Evolutionary conservation across 164 flowering plant genomes (phyloP).

Genomic region (Vitis rotundifolia): DNA sequence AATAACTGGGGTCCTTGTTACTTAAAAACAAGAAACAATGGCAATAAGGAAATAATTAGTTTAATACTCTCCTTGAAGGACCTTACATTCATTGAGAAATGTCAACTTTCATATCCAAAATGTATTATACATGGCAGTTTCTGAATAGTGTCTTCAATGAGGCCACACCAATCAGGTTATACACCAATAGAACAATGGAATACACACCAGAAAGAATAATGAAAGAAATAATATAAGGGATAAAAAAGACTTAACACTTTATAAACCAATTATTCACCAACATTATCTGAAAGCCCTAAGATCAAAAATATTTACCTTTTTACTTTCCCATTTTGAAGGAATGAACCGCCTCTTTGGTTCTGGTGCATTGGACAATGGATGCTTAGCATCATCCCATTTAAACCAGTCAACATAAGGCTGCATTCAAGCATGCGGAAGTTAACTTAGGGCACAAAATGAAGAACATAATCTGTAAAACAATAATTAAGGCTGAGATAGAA

Average conservation of each 20-base stretch:
- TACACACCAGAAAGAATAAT: background rate
- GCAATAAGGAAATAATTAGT: background rate
- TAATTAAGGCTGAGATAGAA: background rate
- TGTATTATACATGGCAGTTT: no score
- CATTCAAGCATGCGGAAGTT: conserved; percentile 11
- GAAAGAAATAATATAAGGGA: background rate
- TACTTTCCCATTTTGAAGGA: conserved; percentile 89
- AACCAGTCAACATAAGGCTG: conserved; percentile 95
- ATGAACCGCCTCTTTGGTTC: conserved; percentile 95
- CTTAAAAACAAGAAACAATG: background rate
- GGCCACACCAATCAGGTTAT: no score
- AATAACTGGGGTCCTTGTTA: no score
- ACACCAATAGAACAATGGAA: background rate
- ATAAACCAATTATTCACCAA: background rate
- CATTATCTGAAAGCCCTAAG: background rate
- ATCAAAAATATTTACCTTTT: conserved; percentile 48
- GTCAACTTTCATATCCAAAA: no score
- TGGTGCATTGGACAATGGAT: conserved; percentile 92
- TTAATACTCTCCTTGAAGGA: no score
- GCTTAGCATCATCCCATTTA: conserved; percentile 65
- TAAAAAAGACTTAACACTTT: background rate
- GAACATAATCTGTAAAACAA: background rate
- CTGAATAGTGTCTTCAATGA: no score
- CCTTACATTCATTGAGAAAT: no score
- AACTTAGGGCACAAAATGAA: conserved; percentile 5